Conservation (phyloP, 768 basidiomycete species). For the Hypsizygus marmoreus region DNA sequence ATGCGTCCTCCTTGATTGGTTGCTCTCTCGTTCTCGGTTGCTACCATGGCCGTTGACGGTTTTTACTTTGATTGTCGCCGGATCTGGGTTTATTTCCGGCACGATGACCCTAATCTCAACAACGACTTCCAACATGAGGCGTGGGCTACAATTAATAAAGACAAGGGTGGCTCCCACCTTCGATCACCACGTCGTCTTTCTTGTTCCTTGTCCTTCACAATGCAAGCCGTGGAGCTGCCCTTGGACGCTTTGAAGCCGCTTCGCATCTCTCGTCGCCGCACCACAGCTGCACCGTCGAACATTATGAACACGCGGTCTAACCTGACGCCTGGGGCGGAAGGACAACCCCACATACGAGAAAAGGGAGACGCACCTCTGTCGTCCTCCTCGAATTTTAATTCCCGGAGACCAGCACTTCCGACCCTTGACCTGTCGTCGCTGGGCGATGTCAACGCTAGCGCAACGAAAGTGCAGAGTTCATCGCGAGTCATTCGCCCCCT, state of each 20-base stretch:
- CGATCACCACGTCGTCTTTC: not conserved
- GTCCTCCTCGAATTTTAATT: not conserved
- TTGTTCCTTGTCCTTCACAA: not conserved
- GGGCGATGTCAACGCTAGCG: not conserved
- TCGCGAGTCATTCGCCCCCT: slow-evolving; percentile 15
- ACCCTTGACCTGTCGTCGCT: not conserved
- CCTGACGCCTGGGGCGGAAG: not conserved
- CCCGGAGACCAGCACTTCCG: not conserved
- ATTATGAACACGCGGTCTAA: not conserved
- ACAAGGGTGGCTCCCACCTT: not conserved
- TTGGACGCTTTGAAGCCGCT: slow-evolving; percentile 2
- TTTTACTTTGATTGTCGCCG: too few relatives aligned
- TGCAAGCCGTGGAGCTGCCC: not conserved
- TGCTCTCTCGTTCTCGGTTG: too few relatives aligned
- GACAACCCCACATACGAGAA: not conserved
- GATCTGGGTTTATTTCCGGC: too few relatives aligned
- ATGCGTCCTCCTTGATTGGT: too few relatives aligned
- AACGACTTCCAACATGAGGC: slow-evolving; percentile 6
- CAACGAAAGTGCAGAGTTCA: not conserved
- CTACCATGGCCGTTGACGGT: too few relatives aligned
- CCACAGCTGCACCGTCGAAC: not conserved
- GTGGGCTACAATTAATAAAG: slow-evolving; percentile 10
- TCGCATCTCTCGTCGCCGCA: not conserved
- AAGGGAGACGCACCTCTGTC: not conserved
- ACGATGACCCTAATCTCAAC: slow-evolving; percentile 4